Conservation (phyloP, 805 yeast species). For the Kazachstania bromeliacearum region DNA sequence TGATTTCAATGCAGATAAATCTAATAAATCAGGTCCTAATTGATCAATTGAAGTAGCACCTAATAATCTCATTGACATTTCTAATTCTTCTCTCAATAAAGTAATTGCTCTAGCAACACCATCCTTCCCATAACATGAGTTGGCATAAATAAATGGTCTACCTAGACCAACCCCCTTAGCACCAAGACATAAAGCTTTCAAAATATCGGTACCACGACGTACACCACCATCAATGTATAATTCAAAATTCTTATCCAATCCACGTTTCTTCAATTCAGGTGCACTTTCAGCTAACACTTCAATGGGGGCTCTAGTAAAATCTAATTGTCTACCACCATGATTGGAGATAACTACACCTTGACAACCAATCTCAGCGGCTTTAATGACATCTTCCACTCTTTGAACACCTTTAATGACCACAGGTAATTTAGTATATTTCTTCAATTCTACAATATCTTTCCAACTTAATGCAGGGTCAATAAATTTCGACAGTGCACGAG, state of each 20-base stretch:
- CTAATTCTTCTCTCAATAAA: conserved; percentile 59
- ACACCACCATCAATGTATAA: conserved; percentile 62
- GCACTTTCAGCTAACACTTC: conserved; percentile 65
- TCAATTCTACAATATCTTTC: conserved; percentile 54
- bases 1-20: conserved; percentile 37
- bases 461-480: conserved; percentile 63
- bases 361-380: conserved; percentile 62
- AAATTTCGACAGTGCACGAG: conserved; percentile 76
- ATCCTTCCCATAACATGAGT: conserved; percentile 51
- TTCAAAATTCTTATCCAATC: conserved; percentile 44
- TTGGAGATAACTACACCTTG: conserved; percentile 78
- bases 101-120: conserved; percentile 55
- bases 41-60: conserved; percentile 60
- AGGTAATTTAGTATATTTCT: conserved; percentile 50
- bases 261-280: conserved; percentile 39
- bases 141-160: conserved; percentile 56
- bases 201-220: conserved; percentile 56
- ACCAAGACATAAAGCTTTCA: conserved; percentile 60
- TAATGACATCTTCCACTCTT: conserved; percentile 65
- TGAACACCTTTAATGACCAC: conserved; percentile 78
- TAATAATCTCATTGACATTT: conserved; percentile 68
- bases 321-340: conserved; percentile 87
- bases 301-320: conserved; percentile 69
- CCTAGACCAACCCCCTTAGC: conserved; percentile 67
- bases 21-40: conserved; percentile 53